Base-by-base conservation (phyloP, 352 stramenopile genomes). In the Hyaloperonospora arabidopsidis region DNA sequence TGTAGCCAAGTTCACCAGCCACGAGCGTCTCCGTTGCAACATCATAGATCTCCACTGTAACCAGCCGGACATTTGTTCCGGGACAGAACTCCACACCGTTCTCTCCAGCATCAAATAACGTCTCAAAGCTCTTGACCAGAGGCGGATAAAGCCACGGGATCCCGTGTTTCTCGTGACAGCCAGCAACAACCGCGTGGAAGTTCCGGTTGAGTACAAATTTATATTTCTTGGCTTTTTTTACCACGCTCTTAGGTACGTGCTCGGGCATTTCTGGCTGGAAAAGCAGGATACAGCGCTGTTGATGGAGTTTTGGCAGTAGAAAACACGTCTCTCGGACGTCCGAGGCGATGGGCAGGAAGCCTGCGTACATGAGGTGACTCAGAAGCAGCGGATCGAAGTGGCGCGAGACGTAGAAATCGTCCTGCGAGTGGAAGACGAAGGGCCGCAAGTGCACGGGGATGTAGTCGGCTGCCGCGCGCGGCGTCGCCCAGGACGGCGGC, bases 281-380 rank as follows among this genome's bases (percentile, higher is more conserved):
- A 41, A 86, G 59, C 47, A 97, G 63, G 10, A 97, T 77, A 63
- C 86, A 97, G 38, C 93, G 84, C 65, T 95, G 70, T 38, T 84
- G 69, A 58, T 97, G 87, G 41, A 97, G 72, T 61, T 97, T 97
- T 11, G 89, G 87, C 48, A 96, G 57, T 39, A 96, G 60, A 52
- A 92, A 86, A 43, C 68, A 79, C 39, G 76, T 63, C 23, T 58
- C 70, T 23, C 72, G 68, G 64, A 79, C 86, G 40, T 92, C 73
- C 32, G 86, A 95, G 4, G 92, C 92, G 57, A 98, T 97, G 25
- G 92, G 92, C 51, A 98, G 68, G 54, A 97, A 98, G n/a, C 92
- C 92, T 61, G 97, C 87, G 52, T 75, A 86, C 87, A 97, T 97
- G 45, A 97, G 72, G 60, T 96, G 87, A 41, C 72, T 78, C 23